Base-by-base conservation (phyloP, 2,329 filamentous ascomycete genomes). In the Botrytis aclada region DNA sequence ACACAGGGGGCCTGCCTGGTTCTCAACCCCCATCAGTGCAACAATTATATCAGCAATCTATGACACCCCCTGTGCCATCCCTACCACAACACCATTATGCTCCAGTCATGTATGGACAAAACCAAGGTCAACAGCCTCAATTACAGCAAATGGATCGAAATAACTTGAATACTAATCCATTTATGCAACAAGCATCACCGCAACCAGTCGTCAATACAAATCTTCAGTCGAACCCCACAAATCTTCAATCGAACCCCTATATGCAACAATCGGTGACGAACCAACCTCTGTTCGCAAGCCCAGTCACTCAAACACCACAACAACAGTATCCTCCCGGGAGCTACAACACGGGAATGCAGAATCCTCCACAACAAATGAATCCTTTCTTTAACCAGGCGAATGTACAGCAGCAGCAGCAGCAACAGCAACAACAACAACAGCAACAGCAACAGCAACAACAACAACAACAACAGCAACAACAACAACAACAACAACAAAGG, bases 1-100 rank as follows among this genome's bases (percentile, higher is more conserved):
- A 91, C 71, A 95, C 93, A 1, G 92, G 92, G 71, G 92, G 89
- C 34, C 75, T 86, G 62, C 77, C 79, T 65, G 75, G 70, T 76
- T 83, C 82, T 43, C 74, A 82, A 81, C 75, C 85, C 84, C 74
- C 85, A 84, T 71, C 75, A 43, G 73, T 76, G 29, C 78, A 76
- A 79, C 84, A 78, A 73, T 45, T 79, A 9, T 81, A 82, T 34
- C 80, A 83, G 77, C 78, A 80, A 70, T 78, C 77, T 29, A 78
- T 80, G 75, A 79, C 79, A 12, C 80, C 80, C 37, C 77, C 79
- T 29, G 78, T 81, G 39, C 79, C 80, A 39, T 78, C 77, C 66
- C 61, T 81, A 71, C 79, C 80, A 51, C 77, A 79, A 70, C 76
- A 79, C 72, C 78, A 80, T 72, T 77, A 78, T 67, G 75, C 77